Evolutionary conservation across 169 alveolate genomes (phyloP).

Genomic region (Cryptosporidium meleagridis): DNA sequence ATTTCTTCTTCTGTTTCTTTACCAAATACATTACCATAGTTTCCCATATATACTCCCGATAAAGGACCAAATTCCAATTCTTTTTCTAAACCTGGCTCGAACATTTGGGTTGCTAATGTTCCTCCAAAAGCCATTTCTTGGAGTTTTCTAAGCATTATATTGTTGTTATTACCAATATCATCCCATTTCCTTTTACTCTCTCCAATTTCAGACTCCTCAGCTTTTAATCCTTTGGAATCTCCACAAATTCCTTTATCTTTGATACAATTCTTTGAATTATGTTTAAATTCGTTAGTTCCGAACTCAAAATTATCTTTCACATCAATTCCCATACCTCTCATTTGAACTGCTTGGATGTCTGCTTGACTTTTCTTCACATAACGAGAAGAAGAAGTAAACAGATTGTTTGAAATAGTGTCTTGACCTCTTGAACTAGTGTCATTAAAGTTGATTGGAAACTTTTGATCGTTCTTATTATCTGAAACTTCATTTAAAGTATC

Average conservation of each 20-base stretch:
- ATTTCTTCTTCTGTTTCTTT: constrained; percentile 59
- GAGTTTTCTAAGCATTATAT: constrained; percentile 15
- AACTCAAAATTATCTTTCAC: background rate
- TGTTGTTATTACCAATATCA: background rate
- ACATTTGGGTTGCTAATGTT: constrained; percentile 29
- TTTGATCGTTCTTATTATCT: background rate
- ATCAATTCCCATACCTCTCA: constrained; percentile 55
- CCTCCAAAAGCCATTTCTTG: constrained; percentile 46
- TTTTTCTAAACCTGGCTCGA: constrained; percentile 50
- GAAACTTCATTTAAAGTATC: background rate
- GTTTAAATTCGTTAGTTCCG: background rate
- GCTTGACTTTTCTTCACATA: constrained; percentile 61
- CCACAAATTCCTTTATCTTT: background rate
- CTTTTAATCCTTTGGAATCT: background rate
- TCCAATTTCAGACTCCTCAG: background rate
- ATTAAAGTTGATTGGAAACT: constrained; percentile 11
- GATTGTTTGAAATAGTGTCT: constrained; percentile 12
- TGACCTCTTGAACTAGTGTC: background rate
- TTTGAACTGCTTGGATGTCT: constrained; percentile 25
- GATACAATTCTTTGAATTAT: background rate
- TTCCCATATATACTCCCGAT: constrained; percentile 28
- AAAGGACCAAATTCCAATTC: constrained; percentile 60
- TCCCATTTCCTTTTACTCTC: background rate
- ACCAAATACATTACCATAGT: constrained; percentile 48
- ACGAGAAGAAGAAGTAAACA: constrained; percentile 17